These are phyloP conservation scores for Oryza coarctata DNA, from an alignment of 176 grass and related monocot species.

Conservation along the genomic window DNA sequence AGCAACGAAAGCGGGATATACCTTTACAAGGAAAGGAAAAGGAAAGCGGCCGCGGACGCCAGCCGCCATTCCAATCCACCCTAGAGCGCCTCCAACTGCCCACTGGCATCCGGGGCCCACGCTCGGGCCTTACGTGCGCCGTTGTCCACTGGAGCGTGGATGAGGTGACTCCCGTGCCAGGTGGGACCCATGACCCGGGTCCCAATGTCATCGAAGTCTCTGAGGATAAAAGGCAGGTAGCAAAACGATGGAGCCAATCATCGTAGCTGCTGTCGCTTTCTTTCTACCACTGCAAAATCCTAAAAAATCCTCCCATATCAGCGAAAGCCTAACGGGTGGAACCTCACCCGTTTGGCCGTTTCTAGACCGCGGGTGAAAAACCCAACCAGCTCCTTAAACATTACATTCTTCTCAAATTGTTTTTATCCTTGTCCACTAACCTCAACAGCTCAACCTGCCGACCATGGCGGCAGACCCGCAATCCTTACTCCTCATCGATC, in stretches of 20 bases:
- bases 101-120: not conserved
- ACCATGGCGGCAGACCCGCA: no score
- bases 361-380: not conserved
- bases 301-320: not conserved
- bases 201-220: rapidly evolving
- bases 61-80: constrained; percentile 21
- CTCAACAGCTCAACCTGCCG: no score
- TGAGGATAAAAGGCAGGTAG: rapidly evolving
- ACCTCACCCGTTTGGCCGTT: not conserved
- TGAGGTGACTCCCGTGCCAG: not conserved
- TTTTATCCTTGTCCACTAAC: not conserved
- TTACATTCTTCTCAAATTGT: no score
- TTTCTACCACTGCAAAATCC: not conserved
- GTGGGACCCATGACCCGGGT: rapidly evolving
- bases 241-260: constrained; percentile 15
- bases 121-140: not conserved
- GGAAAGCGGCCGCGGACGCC: not conserved
- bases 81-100: not conserved
- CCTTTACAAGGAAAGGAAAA: not conserved
- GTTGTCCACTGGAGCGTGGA: not conserved
- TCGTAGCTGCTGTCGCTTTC: constrained; percentile 23
- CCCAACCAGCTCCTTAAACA: not conserved
- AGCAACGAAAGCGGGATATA: not conserved
- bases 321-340: not conserved
- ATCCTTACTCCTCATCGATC: no score